These are phyloP conservation scores for Ambispora gerdemannii DNA, from an alignment of 192 early-diverging fungal species.

Conservation along the genomic window DNA sequence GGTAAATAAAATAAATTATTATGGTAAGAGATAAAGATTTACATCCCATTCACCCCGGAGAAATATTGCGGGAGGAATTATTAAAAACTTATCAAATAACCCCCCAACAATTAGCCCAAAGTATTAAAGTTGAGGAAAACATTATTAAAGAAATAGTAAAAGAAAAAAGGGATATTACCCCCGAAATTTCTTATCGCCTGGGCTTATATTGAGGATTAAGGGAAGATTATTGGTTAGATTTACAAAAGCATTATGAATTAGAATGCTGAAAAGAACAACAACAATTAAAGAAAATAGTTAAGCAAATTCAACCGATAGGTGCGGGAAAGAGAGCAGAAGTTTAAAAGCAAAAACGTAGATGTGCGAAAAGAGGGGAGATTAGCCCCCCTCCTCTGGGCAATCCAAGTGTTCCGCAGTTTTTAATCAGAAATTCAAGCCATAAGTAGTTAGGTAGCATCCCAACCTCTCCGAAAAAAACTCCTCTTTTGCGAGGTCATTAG, in stretches of 20 bases:
- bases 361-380: conserved; percentile 21
- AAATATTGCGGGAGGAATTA: background rate
- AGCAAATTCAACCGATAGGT: background rate
- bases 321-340: background rate
- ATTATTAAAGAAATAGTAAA: background rate
- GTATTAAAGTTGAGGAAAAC: background rate
- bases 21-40: too few relatives aligned
- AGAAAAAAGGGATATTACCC: background rate
- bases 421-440: conserved; percentile 24
- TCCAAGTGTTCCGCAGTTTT: conserved; percentile 9
- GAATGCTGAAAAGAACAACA: background rate
- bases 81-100: background rate
- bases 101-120: background rate
- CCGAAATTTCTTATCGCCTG: background rate
- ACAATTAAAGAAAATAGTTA: background rate
- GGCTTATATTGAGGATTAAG: background rate
- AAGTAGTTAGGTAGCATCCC: conserved; percentile 16
- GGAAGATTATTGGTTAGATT: background rate
- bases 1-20: too few relatives aligned
- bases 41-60: background rate
- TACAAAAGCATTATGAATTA: background rate
- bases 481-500: conserved; percentile 8
- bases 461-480: conserved; percentile 4
- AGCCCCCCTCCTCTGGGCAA: conserved; percentile 5
- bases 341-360: conserved; percentile 19